Conservation (phyloP, 2,329 filamentous ascomycete species). For the Epicoccum nigrum region DNA sequence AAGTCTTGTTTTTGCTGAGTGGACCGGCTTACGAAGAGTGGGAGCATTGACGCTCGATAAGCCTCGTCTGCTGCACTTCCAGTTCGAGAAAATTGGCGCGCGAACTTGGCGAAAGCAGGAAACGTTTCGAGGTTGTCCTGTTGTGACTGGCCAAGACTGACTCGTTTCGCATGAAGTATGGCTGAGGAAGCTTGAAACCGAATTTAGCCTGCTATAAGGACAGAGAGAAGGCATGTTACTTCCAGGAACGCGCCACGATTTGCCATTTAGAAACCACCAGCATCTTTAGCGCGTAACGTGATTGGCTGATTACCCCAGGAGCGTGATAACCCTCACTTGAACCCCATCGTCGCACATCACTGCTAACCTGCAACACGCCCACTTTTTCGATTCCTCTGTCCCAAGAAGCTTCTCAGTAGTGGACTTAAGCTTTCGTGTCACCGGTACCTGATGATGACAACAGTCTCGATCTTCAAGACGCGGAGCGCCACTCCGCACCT, state of each 20-base stretch:
- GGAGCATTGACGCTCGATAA: conserved; percentile 29
- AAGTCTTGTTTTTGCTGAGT: conserved; percentile 33
- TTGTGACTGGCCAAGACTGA: conserved; percentile 40
- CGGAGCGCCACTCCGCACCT: conserved; percentile 13
- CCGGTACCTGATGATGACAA: not conserved
- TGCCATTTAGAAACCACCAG: not conserved
- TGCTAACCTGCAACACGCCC: conserved; percentile 16
- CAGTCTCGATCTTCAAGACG: not conserved
- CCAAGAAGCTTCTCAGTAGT: not conserved
- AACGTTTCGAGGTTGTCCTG: conserved; percentile 21
- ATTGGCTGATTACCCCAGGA: not conserved
- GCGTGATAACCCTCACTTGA: conserved; percentile 11
- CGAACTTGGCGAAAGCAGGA: conserved; percentile 37
- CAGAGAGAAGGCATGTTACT: conserved; percentile 21
- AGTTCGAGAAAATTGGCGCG: conserved; percentile 35
- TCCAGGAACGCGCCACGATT: conserved; percentile 13
- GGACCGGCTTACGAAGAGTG: conserved; percentile 26
- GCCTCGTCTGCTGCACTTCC: conserved; percentile 36
- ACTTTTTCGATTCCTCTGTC: conserved; percentile 6
- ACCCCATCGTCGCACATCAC: conserved; percentile 4
- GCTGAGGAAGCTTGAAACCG: conserved; percentile 34
- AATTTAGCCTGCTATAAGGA: conserved; percentile 15
- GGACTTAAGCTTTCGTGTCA: conserved; percentile 14
- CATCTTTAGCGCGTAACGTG: not conserved
- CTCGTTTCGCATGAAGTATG: conserved; percentile 32